Evolutionary conservation across 140 eudicot genomes (phyloP).

Genomic region (Flaveria floridana): DNA sequence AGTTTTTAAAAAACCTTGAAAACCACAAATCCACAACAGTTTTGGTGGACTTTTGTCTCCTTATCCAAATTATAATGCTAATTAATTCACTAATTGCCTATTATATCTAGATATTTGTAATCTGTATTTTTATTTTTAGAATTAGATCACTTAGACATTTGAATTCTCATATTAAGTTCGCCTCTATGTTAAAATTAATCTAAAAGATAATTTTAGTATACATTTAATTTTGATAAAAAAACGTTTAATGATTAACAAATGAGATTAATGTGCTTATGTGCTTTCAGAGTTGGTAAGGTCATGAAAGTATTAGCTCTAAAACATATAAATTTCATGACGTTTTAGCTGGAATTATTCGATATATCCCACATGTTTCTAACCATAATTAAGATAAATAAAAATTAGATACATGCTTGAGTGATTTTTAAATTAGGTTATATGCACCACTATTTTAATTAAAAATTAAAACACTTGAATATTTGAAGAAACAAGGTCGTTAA

Average conservation of each 20-base stretch:
- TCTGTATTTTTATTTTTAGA: neutral
- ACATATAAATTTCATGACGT: neutral
- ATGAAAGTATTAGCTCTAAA: neutral
- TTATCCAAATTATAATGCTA: slow-evolving; percentile 5
- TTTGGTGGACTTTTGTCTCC: slow-evolving; percentile 32
- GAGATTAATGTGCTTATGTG: neutral
- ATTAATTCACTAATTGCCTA: neutral
- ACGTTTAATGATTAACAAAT: neutral
- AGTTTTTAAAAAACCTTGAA: slow-evolving; percentile 19
- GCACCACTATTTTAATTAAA: no score
- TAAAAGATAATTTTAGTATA: neutral
- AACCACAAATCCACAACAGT: slow-evolving; percentile 22
- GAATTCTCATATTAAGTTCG: neutral
- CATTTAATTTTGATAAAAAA: neutral
- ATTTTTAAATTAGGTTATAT: no score
- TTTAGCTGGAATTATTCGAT: neutral
- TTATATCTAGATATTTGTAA: neutral
- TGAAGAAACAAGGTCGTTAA: no score
- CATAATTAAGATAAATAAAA: neutral
- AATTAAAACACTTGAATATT: no score
- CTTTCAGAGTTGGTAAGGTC: neutral
- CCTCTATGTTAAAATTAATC: neutral
- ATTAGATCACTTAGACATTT: neutral
- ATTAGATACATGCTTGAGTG: no score
- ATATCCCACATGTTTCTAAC: neutral